Evolutionary conservation across 345 rosid species (phyloP), one percentile per base, ranked within the genome.

Genomic region (Brassica cretica): DNA sequence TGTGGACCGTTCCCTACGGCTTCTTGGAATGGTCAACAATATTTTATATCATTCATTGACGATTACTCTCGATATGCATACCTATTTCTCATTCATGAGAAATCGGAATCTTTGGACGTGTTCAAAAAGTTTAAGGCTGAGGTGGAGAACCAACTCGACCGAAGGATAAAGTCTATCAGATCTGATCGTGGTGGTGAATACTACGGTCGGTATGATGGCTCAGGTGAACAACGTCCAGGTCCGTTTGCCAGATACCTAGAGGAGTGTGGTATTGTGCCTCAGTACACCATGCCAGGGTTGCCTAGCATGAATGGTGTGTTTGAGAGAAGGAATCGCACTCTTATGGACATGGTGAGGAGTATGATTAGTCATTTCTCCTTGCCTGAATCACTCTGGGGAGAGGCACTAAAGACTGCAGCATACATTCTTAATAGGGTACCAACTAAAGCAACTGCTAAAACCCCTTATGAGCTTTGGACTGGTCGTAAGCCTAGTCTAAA

Each of bases 21-120:
- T 24, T 68, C 37, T 12, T 68, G 35, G 71, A 68, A 68, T 5
- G 12, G 33, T 67, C 71, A 67, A 44, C 11, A 6, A 39, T 66
- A 66, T 10, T 66, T 37, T 21, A 41, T 66, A 66, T 66, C 56
- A 3, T 39, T 66, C 21, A 68, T 24, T 12, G 59, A 25, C 14
- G 14, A 68, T 0, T 12, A 46, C 2, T 25, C 70, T 66, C 29
- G 16, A 24, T 24, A 46, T 46, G 71, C 59, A 24, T 67, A 67
- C 11, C 3, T 41, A 4, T 41, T 67, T 67, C 6, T 41, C 35
- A 33, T 65, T 65, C 49, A 35, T 65, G n/a, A 65, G 12, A 39
- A 39, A 10, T 39, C 46, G 12, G 46, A 39, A 10, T 39, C 12
- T 39, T 12, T 39, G 1, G 46, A 39, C 46, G 12, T 39, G 46